Evolutionary conservation across 345 rosid species (phyloP), one percentile per base, ranked within the genome.

Genomic region (Populus deltoides): DNA sequence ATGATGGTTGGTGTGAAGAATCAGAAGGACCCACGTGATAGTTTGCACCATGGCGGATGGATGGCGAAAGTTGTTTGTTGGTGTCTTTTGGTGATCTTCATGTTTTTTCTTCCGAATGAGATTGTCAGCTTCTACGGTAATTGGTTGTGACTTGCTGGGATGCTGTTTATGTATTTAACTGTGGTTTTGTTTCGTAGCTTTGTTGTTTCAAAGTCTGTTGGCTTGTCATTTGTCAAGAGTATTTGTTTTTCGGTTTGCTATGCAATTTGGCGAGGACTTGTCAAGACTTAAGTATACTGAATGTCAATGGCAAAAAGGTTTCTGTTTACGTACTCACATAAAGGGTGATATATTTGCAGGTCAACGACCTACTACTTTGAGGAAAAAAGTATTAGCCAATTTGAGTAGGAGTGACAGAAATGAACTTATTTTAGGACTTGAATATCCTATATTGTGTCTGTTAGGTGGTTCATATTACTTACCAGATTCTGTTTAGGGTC

Each of bases 31-130:
- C 98, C 98, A 76, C 97, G 99, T 77, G 99, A 97, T 74, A 84
- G 92, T 70, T 81, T 97, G 80, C 98, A 97, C 81, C 99, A 92
- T 67, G 99, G 99, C 78, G 98, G 99, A 72, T 97, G 99, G 99
- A 97, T 94, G 99, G 88, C 91, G 90, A 97, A 97, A 83, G 51
- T 97, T 10, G 89, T 97, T 72, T 87, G 86, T 78, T 97, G 98
- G 98, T 94, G 86, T 82, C 86, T 97, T 75, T 69, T 97, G 84
- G 94, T 97, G 66, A 89, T 97, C 83, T 87, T 97, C 29, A 94
- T 92, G 96, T 97, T 97, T 84, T 97, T 97, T 77, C 86, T 97
- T 83, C 99, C 99, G 7, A 97, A 94, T 72, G 98, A 94, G 85
- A 77, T 90, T 77, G 88, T 97, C 83, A 87, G 92, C 88, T 90